Conservation (phyloP, 176 grass and related monocot genomes). For the Bothriochloa decipiens region DNA sequence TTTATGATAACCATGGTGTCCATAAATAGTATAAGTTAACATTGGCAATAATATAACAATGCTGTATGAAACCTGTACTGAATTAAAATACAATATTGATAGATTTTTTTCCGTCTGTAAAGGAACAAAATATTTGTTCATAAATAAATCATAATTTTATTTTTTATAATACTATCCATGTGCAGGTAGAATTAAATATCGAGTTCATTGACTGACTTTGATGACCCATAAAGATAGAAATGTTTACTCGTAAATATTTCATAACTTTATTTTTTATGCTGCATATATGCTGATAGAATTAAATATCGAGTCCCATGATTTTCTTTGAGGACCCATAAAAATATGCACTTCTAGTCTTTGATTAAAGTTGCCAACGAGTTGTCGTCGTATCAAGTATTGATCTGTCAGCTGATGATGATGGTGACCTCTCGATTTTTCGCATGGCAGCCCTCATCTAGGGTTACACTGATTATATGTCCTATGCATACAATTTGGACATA, state of each 20-base stretch:
- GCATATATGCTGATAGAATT: neutral
- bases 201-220: neutral
- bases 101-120: neutral
- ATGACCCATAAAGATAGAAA: neutral
- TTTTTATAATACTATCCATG: neutral
- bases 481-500: too few relatives aligned
- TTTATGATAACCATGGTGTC: neutral
- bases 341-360: neutral
- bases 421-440: too few relatives aligned
- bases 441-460: too few relatives aligned
- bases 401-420: neutral
- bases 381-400: neutral
- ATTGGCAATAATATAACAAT: neutral
- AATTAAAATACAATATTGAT: neutral
- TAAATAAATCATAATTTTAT: neutral
- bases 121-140: neutral
- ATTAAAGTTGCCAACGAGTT: neutral
- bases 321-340: neutral
- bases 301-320: neutral
- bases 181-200: neutral
- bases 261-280: too few relatives aligned
- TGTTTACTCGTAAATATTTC: too few relatives aligned
- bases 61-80: neutral
- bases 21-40: neutral
- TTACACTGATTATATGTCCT: too few relatives aligned